Base-by-base conservation (phyloP, 2,329 filamentous ascomycete genomes). In the Alternaria hordeiaustralica region DNA sequence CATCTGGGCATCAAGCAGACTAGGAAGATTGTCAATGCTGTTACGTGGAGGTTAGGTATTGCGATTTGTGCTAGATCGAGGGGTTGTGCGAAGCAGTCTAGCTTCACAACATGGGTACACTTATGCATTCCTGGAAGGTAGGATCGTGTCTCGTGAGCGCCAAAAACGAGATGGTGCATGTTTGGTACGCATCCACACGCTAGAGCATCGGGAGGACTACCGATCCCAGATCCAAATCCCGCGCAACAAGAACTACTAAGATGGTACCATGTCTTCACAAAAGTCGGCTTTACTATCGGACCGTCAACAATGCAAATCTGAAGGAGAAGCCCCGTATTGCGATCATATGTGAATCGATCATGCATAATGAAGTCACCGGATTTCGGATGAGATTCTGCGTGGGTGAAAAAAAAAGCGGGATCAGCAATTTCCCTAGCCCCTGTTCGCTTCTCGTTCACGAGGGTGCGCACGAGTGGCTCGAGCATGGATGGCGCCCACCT, bases 211-310 rank as follows among this genome's bases (percentile, higher is more conserved):
- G 65, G 20, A 54, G 18, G 58, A 61, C 43, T 63, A 61, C 65
- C 51, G 47, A 62, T 61, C 56, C 45, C 58, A 65, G 64, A 59
- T 15, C 44, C 51, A 53, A 64, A 58, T 57, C 60, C 64, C 61
- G 61, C 43, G 41, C 45, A 36, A 49, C 44, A 45, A 23, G 10
- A 18, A 41, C 20, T 33, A 23, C 60, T 25, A 60, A 44, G 18
- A n/a, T 41, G 15, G 46, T 50, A 60, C 36, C 49, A 44, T 41
- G 13, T 23, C 18, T 18, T 53, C 49, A 36, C 21, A 9, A 56
- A 45, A 23, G 25, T 44, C 41, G 51, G 55, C 28, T 49, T 20
- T 57, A 55, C 30, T 36, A 50, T 46, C 23, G 44, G 58, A 33
- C 33, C 47, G 23, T 21, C 21, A 28, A 59, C 15, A 13, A 53